Evolutionary conservation across 495 filamentous ascomycete species (phyloP), one percentile per base, ranked within the genome.

Genomic region (Penicillium goetzii): DNA sequence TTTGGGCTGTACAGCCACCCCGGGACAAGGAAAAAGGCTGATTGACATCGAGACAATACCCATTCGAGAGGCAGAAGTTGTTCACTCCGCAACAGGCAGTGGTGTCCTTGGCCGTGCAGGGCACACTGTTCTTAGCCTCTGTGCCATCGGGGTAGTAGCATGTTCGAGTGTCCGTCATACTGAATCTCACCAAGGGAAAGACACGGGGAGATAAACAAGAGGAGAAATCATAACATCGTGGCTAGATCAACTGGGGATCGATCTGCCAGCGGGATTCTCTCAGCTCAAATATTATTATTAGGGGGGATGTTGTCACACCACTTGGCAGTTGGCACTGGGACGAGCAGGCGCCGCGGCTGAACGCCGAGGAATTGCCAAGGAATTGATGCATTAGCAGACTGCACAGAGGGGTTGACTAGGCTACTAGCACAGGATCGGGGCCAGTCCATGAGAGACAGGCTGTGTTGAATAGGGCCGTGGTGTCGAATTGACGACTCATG

Each of bases 121-220:
- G 67, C 7, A 60, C 58, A 26, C 17, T 56, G 9, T 45, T 47
- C 4, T 28, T 5, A 4, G 63, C 63, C 4, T 34, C 14, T 15
- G 55, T n/a, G 15, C 63, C 50, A n/a, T 69, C 36, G 0, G 67
- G 67, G 12, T 49, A 69, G 41, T 69, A 69, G 28, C 67, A 69
- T 17, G 55, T 61, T 55, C 66, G 66, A 19, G 28, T 45, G 30
- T 67, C 64, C 21, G 49, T 5, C 21, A 36, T 58, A 52, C 61
- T 68, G 55, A 32, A 8, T 25, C n/a, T 56, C 33, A 23, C 19
- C 33, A 6, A 21, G 28, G 17, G 43, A 49, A 12, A 8, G 41
- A 33, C 21, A 28, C 26, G 10, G 8, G 8, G 3, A 49, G n/a
- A 8, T 40, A 55, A 23, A 36, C n/a, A 51, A 11, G 23, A 36